These are phyloP conservation scores for Carex littledalei DNA, from an alignment of 176 grass and related monocot genomes.

Conservation along the genomic window DNA sequence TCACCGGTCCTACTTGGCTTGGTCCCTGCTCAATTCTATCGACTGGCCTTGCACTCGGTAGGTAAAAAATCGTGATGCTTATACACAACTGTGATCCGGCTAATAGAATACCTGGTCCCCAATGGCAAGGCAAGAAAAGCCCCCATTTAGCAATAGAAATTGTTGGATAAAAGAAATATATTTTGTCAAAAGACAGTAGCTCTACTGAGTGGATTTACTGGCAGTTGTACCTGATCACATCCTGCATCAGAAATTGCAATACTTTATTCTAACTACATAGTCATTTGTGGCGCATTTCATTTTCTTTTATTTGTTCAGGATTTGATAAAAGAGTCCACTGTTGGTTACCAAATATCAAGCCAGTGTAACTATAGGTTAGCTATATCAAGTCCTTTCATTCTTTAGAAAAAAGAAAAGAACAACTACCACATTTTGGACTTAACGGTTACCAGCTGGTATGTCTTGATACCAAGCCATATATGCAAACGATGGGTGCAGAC, in stretches of 20 bases:
- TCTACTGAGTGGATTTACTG: background rate
- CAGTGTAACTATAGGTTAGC: conserved; percentile 62
- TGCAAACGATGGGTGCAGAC: too few species aligned
- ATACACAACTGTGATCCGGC: background rate
- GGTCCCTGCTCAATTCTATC: too few species aligned
- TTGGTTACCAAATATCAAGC: conserved; percentile 51
- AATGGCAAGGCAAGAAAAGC: background rate
- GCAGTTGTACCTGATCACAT: background rate
- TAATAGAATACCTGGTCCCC: background rate
- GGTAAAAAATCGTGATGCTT: background rate
- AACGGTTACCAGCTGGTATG: too few species aligned
- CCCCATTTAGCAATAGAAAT: background rate
- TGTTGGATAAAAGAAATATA: background rate
- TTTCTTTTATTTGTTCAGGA: conserved; percentile 34
- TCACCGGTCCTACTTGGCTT: too few species aligned
- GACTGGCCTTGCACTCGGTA: background rate
- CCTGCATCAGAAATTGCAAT: background rate
- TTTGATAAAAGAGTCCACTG: conserved; percentile 51
- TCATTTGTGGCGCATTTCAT: background rate
- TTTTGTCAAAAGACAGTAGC: background rate
- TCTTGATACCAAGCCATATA: too few species aligned
- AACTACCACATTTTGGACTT: too few species aligned
- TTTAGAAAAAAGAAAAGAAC: background rate
- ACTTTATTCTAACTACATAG: background rate
- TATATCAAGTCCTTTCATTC: background rate